Evolutionary conservation across 2,329 filamentous ascomycete species (phyloP).

Genomic region (Trichothecium sympodiale): DNA sequence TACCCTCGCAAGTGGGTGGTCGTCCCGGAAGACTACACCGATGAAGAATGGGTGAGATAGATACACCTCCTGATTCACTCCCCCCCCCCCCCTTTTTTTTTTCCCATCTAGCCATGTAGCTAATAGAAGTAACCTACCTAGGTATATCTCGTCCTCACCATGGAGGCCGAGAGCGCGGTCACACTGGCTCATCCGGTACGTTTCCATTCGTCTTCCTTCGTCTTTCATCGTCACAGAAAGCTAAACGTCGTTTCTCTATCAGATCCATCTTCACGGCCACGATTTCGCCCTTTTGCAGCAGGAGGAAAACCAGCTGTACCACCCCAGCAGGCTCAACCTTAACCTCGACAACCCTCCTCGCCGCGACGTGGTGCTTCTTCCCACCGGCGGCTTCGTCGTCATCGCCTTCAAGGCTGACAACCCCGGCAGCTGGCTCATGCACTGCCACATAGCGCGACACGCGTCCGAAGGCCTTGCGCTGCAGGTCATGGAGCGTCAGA

Average conservation of each 20-base stretch:
- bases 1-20: too few species aligned
- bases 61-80: too few species aligned
- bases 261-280: conserved; percentile 24
- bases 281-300: conserved; percentile 15
- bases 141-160: too few species aligned
- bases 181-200: too few species aligned
- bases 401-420: conserved; percentile 38
- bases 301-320: conserved; percentile 5
- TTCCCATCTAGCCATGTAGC: too few species aligned
- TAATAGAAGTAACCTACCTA: too few species aligned
- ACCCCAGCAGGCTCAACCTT: background rate
- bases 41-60: too few species aligned
- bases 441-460: conserved; percentile 40
- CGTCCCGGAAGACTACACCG: too few species aligned
- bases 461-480: conserved; percentile 13
- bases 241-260: too few species aligned
- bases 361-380: conserved; percentile 39
- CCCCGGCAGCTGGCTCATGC: conserved; percentile 37
- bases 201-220: background rate
- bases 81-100: too few species aligned
- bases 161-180: too few species aligned
- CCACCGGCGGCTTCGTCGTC: conserved; percentile 30
- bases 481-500: conserved; percentile 12
- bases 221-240: background rate
- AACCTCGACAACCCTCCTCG: conserved; percentile 33